Conservation (phyloP, 345 rosid species). For the Carallia brachiata region DNA sequence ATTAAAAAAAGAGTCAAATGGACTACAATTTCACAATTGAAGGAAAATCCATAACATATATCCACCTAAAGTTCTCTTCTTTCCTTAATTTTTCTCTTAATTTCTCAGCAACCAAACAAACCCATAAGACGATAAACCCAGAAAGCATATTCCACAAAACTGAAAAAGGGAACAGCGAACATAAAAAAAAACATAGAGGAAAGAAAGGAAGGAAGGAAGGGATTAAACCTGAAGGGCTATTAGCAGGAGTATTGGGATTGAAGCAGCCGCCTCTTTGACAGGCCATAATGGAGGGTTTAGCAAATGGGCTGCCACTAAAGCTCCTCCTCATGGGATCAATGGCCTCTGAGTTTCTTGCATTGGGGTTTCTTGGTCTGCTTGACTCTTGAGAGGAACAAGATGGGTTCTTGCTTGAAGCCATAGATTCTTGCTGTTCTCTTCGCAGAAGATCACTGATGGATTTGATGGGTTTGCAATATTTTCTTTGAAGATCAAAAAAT, state of each 20-base stretch:
- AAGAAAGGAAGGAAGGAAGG: neutral
- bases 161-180: neutral
- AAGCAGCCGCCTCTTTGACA: slow-evolving; percentile 33
- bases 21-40: neutral
- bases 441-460: neutral
- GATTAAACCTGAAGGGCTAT: slow-evolving; percentile 57
- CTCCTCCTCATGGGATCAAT: slow-evolving; percentile 67
- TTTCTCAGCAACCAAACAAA: neutral
- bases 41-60: neutral
- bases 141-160: neutral
- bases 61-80: neutral
- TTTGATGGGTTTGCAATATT: neutral
- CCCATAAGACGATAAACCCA: neutral
- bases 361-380: slow-evolving; percentile 36
- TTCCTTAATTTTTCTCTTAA: neutral
- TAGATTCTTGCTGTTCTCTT: neutral
- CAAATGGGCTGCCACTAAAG: slow-evolving; percentile 54
- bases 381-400: slow-evolving; percentile 26
- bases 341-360: slow-evolving; percentile 54
- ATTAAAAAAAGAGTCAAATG: neutral
- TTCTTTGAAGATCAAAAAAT: neutral
- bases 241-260: slow-evolving; percentile 51
- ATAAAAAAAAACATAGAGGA: neutral
- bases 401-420: slow-evolving; percentile 16
- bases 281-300: slow-evolving; percentile 41